Evolutionary conservation across 73 alveolate genomes (phyloP).

Genomic region (Stentor roeselii): DNA sequence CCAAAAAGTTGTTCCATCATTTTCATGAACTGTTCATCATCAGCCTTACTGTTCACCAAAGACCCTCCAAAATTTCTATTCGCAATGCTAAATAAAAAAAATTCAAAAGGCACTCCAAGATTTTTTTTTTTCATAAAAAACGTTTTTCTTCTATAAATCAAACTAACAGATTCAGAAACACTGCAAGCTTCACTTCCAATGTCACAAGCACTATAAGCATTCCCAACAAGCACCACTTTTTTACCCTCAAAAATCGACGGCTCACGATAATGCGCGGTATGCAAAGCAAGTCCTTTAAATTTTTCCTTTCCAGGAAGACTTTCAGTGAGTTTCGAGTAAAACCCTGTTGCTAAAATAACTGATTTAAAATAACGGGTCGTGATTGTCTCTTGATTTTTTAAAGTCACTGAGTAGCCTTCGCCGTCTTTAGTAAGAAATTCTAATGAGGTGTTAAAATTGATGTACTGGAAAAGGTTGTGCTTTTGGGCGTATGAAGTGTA

Average conservation of each 20-base stretch:
- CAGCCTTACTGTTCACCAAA: too few relatives aligned
- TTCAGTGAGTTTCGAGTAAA: neutral
- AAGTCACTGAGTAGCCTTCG: neutral
- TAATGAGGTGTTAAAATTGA: neutral
- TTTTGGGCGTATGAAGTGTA: neutral
- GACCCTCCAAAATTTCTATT: too few relatives aligned
- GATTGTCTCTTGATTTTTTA: neutral
- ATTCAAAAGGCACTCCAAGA: too few relatives aligned
- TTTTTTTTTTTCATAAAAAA: too few relatives aligned
- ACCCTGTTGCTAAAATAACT: neutral
- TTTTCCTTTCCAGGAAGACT: neutral
- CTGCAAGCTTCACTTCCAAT: too few relatives aligned
- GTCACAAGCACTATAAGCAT: too few relatives aligned
- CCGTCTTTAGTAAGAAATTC: neutral
- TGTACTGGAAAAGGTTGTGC: neutral
- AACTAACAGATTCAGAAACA: too few relatives aligned
- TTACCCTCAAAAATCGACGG: neutral
- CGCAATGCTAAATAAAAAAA: too few relatives aligned
- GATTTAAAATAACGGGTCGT: neutral
- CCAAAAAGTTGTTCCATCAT: too few relatives aligned
- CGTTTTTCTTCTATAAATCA: too few relatives aligned
- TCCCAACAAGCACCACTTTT: too few relatives aligned
- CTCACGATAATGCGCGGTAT: neutral
- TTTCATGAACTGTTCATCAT: too few relatives aligned
- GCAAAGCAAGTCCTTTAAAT: neutral